phyloP scores from a whole-genome alignment of 2,329 filamentous ascomycete species.

The Rhynchosporium secalis region DNA sequence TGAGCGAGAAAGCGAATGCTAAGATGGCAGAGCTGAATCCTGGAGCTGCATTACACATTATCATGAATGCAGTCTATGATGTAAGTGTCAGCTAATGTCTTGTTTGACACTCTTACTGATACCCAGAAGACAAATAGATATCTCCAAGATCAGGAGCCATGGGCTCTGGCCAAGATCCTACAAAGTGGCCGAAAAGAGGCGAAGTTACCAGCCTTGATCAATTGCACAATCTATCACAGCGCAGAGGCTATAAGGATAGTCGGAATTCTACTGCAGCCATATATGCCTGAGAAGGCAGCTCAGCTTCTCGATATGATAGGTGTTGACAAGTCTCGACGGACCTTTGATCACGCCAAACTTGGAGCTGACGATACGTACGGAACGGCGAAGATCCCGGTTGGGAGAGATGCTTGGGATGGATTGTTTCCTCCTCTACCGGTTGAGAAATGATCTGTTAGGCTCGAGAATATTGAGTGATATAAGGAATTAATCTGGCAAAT shows the following conservation, averaged over 20 bases:
- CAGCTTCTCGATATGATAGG: conserved; percentile 76
- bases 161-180: conserved; percentile 54
- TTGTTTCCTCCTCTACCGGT: conserved; percentile 55
- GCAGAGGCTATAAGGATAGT: conserved; percentile 76
- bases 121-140: conserved; percentile 64
- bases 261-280: conserved; percentile 85
- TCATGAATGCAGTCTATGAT: conserved; percentile 62
- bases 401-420: conserved; percentile 44
- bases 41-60: conserved; percentile 61
- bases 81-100: conserved; percentile 44
- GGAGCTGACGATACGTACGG: conserved; percentile 74
- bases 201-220: conserved; percentile 44
- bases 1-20: conserved; percentile 46
- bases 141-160: conserved; percentile 66
- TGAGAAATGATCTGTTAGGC: conserved; percentile 40
- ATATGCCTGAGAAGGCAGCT: conserved; percentile 78
- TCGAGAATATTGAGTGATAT: background rate
- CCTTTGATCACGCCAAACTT: conserved; percentile 60
- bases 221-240: conserved; percentile 66
- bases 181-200: background rate
- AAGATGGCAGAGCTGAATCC: conserved; percentile 66
- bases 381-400: conserved; percentile 31
- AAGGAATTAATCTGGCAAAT: background rate
- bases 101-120: conserved; percentile 15
- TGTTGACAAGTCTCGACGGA: conserved; percentile 63